These are phyloP conservation scores for Cucumis hystrix DNA, from an alignment of 306 rosid genomes.

Conservation along the genomic window DNA sequence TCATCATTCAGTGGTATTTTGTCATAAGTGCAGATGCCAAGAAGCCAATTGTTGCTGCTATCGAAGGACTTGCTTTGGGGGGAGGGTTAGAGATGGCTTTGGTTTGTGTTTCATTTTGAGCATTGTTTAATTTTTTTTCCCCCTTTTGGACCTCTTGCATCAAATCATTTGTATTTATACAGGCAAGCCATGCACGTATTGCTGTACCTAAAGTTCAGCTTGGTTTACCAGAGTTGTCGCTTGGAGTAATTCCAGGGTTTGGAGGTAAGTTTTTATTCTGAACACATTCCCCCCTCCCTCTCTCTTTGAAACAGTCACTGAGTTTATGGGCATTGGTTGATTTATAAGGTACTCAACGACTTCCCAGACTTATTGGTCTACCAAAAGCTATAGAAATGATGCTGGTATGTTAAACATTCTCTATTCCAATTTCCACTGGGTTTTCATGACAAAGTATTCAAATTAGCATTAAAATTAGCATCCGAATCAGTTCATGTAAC, in stretches of 20 bases:
- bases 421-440: neutral
- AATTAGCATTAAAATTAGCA: no score
- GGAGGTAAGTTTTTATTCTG: constrained; percentile 51
- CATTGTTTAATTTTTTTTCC: neutral
- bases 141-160: neutral
- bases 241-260: constrained; percentile 90
- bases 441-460: neutral
- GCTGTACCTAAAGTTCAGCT: constrained; percentile 76
- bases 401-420: constrained; percentile 43
- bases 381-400: constrained; percentile 80
- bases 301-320: neutral
- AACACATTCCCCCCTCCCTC: neutral
- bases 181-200: constrained; percentile 95
- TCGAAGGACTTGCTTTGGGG: constrained; percentile 93
- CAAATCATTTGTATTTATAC: constrained; percentile 8
- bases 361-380: constrained; percentile 89
- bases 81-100: constrained; percentile 94
- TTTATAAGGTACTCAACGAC: constrained; percentile 83
- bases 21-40: constrained; percentile 45
- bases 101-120: constrained; percentile 41
- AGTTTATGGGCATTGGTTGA: constrained; percentile 18
- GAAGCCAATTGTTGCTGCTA: constrained; percentile 89
- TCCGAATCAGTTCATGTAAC: neutral
- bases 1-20: neutral
- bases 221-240: constrained; percentile 88